These are phyloP conservation scores for Populus hybrid DNA, from an alignment of 441 rosid species.

Conservation along the genomic window DNA sequence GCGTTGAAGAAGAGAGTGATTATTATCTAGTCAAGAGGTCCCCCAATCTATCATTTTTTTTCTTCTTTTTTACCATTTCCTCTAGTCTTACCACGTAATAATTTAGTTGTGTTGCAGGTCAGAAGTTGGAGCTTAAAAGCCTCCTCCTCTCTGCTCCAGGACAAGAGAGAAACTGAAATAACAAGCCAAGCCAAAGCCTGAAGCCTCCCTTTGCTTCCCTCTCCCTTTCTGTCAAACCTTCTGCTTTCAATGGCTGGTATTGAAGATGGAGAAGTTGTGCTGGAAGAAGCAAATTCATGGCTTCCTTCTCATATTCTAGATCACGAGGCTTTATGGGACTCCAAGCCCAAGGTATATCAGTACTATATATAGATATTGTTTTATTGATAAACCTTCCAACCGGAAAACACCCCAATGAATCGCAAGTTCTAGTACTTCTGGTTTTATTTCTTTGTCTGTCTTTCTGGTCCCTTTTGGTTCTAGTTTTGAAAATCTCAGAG, in stretches of 20 bases:
- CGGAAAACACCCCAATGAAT: background rate
- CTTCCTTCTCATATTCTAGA: conserved; percentile 45
- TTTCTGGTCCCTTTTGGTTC: background rate
- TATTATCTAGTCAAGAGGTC: background rate
- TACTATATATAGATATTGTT: background rate
- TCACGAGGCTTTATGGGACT: conserved; percentile 41
- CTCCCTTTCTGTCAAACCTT: background rate
- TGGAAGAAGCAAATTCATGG: conserved; percentile 51
- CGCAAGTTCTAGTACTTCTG: background rate
- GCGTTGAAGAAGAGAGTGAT: conserved; percentile 4
- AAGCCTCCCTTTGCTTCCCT: background rate
- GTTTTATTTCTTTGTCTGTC: background rate
- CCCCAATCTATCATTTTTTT: background rate
- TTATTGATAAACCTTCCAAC: background rate
- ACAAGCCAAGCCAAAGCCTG: background rate
- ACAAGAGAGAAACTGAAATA: conserved; percentile 7
- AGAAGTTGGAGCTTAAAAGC: conserved; percentile 53
- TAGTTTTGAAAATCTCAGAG: background rate
- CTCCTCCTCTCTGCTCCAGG: conserved; percentile 15
- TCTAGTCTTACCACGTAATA: conserved; percentile 17
- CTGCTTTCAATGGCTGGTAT: conserved; percentile 22
- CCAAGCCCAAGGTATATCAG: conserved; percentile 34
- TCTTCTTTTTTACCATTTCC: no score
- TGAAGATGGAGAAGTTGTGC: conserved; percentile 38
- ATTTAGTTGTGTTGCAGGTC: conserved; percentile 79